Conservation (phyloP, 2,329 filamentous ascomycete genomes). For the Xylariaceae sp. region DNA sequence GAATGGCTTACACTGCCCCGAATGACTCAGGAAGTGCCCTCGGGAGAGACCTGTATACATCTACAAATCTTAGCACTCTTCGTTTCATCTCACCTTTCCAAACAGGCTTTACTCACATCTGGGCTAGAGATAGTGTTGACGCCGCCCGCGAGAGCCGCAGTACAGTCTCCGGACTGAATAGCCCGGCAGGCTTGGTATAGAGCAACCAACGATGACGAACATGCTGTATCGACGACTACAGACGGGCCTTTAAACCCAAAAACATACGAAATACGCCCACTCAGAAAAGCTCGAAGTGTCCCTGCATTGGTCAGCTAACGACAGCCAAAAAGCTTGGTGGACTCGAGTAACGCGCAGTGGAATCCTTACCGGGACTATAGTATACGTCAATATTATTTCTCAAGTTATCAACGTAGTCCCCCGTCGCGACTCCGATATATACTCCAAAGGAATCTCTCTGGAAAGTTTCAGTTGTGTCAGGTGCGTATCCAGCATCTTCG, state of each 20-base stretch:
- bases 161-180: constrained; percentile 23
- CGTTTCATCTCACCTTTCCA: too few relatives aligned
- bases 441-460: constrained; percentile 38
- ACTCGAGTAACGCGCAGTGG: too few relatives aligned
- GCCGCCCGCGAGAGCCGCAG: constrained; percentile 29
- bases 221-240: constrained; percentile 38
- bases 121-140: constrained; percentile 31
- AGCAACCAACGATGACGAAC: constrained; percentile 40
- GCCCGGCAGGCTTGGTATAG: constrained; percentile 40
- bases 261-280: constrained; percentile 35
- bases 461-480: constrained; percentile 28
- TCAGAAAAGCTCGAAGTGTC: constrained; percentile 28
- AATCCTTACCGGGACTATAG: too few relatives aligned
- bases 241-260: constrained; percentile 39
- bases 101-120: constrained; percentile 26
- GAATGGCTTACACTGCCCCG: constrained; percentile 23
- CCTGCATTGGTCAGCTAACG: too few relatives aligned
- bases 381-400: constrained; percentile 39
- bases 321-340: too few relatives aligned
- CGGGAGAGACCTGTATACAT: constrained; percentile 30
- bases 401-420: constrained; percentile 41
- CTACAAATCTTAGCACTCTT: constrained; percentile 5
- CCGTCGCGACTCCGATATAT: constrained; percentile 38
- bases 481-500: constrained; percentile 35
- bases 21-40: constrained; percentile 23